phyloP scores from a whole-genome alignment of 78 protist genomes.

The Trichosphaerium sp. region DNA sequence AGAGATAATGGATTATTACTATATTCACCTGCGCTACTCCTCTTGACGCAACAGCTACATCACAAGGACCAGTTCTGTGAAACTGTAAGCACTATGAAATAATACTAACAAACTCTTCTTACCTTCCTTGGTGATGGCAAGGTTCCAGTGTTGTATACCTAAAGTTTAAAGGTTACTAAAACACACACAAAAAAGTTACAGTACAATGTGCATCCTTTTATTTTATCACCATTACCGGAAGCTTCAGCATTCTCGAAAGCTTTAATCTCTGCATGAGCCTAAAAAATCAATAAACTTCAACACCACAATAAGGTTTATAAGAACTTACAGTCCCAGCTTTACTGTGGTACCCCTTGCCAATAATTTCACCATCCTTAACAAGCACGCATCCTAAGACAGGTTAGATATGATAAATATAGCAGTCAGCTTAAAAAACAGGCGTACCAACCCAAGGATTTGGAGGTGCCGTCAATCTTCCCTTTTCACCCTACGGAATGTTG shows the following conservation, averaged over 20 bases:
- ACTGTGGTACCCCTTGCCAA: conserved; percentile 13
- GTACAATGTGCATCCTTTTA: neutral
- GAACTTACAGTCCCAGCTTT: conserved; percentile 3
- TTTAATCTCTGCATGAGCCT: conserved; percentile 16
- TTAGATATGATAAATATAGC: too few species aligned
- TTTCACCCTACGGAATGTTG: neutral
- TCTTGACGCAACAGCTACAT: neutral
- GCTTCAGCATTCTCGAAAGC: conserved; percentile 7
- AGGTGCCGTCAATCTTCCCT: conserved; percentile 21
- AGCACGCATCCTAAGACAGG: conserved; percentile 33
- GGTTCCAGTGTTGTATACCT: conserved; percentile 35
- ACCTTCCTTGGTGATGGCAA: conserved; percentile 29
- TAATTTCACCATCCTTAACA: neutral
- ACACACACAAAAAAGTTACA: too few species aligned
- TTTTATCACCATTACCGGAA: neutral
- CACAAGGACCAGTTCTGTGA: conserved; percentile 5
- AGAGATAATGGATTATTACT: too few species aligned
- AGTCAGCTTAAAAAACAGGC: too few species aligned
- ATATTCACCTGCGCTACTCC: too few species aligned
- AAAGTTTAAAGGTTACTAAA: too few species aligned
- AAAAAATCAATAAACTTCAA: too few species aligned
- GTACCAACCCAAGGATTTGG: conserved; percentile 52
- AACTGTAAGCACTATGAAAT: too few species aligned
- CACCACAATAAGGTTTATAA: too few species aligned
- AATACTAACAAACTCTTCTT: conserved; percentile 18